These are phyloP conservation scores for Brettanomyces nanus DNA, from an alignment of 805 yeast genomes.

Conservation along the genomic window DNA sequence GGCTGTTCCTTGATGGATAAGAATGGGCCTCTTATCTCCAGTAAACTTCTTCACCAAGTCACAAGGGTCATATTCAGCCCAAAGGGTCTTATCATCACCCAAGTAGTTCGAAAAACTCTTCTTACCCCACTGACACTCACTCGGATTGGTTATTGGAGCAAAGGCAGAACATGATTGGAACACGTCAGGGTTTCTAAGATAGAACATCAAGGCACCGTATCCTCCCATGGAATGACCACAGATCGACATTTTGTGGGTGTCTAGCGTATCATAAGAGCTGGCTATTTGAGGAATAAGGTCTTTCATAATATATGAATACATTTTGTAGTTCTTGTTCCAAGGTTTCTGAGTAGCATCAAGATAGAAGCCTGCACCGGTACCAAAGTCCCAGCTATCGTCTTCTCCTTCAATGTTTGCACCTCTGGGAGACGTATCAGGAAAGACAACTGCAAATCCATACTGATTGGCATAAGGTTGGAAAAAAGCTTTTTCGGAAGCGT, in stretches of 20 bases:
- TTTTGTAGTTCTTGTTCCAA: slow-evolving; percentile 65
- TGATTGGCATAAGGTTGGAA: slow-evolving; percentile 73
- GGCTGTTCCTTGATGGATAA: slow-evolving; percentile 74
- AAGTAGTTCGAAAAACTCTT: slow-evolving; percentile 77
- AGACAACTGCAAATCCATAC: slow-evolving; percentile 79
- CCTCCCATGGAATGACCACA: slow-evolving; percentile 99
- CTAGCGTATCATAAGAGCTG: slow-evolving; percentile 37
- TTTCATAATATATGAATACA: slow-evolving; percentile 74
- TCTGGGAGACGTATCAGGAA: slow-evolving; percentile 96
- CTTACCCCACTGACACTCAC: slow-evolving; percentile 75
- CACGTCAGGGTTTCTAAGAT: slow-evolving; percentile 57
- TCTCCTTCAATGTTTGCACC: slow-evolving; percentile 71
- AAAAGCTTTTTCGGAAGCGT: slow-evolving; percentile 89
- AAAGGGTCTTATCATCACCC: slow-evolving; percentile 49
- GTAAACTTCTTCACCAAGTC: slow-evolving; percentile 51
- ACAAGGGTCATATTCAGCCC: slow-evolving; percentile 83
- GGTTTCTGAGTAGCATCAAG: slow-evolving; percentile 73
- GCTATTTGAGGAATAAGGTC: slow-evolving; percentile 58
- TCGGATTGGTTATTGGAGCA: slow-evolving; percentile 83
- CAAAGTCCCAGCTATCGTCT: slow-evolving; percentile 69
- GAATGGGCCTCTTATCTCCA: slow-evolving; percentile 49
- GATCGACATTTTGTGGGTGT: slow-evolving; percentile 59
- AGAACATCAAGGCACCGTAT: slow-evolving; percentile 73
- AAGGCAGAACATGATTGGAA: slow-evolving; percentile 83
- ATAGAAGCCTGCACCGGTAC: slow-evolving; percentile 93